Conservation (phyloP, 78 protist species). For the Guillardia theta region DNA sequence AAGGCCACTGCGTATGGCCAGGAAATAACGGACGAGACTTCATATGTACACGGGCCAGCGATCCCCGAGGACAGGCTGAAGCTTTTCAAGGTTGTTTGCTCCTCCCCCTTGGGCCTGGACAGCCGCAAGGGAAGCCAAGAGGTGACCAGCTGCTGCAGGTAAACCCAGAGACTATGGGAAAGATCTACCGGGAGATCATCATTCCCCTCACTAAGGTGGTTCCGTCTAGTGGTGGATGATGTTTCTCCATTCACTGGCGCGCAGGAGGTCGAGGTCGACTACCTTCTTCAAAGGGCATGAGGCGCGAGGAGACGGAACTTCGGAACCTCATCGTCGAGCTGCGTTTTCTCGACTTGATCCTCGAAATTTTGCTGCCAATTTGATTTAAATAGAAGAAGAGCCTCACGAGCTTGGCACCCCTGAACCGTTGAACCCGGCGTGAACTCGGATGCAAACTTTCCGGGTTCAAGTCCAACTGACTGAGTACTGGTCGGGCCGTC, state of each 20-base stretch:
- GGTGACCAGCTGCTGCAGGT: background rate
- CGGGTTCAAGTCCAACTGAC: too few species aligned
- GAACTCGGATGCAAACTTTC: too few species aligned
- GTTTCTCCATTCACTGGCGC: background rate
- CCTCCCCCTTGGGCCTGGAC: background rate
- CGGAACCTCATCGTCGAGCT: too few species aligned
- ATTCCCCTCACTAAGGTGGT: conserved; percentile 51
- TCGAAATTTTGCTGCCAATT: too few species aligned
- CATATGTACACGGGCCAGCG: background rate
- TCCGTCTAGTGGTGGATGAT: background rate
- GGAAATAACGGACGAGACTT: background rate
- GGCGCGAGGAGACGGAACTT: too few species aligned
- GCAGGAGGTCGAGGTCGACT: conserved; percentile 46
- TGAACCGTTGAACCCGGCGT: too few species aligned
- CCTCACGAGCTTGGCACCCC: too few species aligned
- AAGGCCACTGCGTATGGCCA: conserved; percentile 7
- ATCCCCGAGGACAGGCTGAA: background rate
- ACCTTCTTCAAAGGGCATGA: conserved; percentile 48
- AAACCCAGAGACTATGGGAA: conserved; percentile 38
- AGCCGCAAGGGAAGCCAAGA: background rate
- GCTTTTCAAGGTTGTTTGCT: background rate
- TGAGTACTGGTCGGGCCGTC: too few species aligned
- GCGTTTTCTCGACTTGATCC: too few species aligned
- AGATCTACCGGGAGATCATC: conserved; percentile 39
- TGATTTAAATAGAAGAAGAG: too few species aligned